Conservation (phyloP, 176 grass and related monocot species). For the Luzula sylvatica region DNA sequence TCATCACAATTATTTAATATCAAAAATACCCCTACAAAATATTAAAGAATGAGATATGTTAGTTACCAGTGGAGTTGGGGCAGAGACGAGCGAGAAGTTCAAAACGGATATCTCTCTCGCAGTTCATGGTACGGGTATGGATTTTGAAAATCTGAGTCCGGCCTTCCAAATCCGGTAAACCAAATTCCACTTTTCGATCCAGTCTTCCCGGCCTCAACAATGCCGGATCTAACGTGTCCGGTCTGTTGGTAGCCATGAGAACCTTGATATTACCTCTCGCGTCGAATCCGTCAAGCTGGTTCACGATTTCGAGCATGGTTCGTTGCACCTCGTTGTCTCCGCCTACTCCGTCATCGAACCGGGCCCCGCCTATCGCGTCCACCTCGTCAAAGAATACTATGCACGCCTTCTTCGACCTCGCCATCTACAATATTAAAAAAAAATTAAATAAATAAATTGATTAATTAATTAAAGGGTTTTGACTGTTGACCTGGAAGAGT, state of each 20-base stretch:
- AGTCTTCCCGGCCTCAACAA: conserved; percentile 75
- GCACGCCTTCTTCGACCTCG: conserved; percentile 89
- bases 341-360: conserved; percentile 89
- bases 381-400: conserved; percentile 98
- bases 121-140: conserved; percentile 85
- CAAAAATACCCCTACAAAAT: background rate
- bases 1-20: conserved; percentile 4
- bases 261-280: conserved; percentile 94
- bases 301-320: conserved; percentile 96
- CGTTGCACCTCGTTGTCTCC: conserved; percentile 88
- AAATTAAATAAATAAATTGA: no score
- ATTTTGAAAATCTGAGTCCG: conserved; percentile 97
- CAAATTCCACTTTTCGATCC: conserved; percentile 90
- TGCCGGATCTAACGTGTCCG: conserved; percentile 80
- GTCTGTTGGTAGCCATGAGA: conserved; percentile 97
- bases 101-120: conserved; percentile 78
- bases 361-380: conserved; percentile 95
- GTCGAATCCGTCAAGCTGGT: conserved; percentile 95
- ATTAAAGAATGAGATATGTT: background rate
- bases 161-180: conserved; percentile 75
- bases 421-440: conserved; percentile 46
- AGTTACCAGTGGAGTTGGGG: conserved; percentile 75
- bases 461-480: no score
- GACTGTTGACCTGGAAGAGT: conserved; percentile 58
- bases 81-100: conserved; percentile 92